Percentiles rank a stretch among this genome's conserved stretches.
Evolutionary conservation across 495 filamentous ascomycete genomes (phyloP).

Genomic region (Cenococcum geophilum): DNA sequence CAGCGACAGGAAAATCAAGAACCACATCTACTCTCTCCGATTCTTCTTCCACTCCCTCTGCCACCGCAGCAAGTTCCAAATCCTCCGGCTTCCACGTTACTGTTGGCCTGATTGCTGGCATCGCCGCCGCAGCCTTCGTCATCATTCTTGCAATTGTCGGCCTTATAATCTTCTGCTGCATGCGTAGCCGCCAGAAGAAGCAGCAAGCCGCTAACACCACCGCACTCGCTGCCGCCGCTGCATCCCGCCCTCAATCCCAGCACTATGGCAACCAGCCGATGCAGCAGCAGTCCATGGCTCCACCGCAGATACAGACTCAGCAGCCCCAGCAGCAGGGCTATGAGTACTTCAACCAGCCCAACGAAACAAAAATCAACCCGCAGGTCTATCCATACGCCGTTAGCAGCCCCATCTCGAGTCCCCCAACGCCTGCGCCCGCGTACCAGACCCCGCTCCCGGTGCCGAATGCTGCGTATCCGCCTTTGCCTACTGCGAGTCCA

Average conservation of each 20-base stretch:
- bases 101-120: constrained; percentile 16
- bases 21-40: not conserved
- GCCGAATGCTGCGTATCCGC: not conserved
- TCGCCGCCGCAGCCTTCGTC: constrained; percentile 15
- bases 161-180: constrained; percentile 21
- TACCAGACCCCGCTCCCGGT: constrained; percentile 22
- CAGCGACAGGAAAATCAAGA: not conserved
- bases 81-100: not conserved
- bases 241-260: constrained; percentile 18
- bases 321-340: constrained; percentile 9
- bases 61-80: constrained; percentile 2
- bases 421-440: constrained; percentile 21
- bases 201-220: constrained; percentile 15
- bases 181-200: constrained; percentile 20
- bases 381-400: constrained; percentile 9
- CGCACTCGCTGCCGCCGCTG: constrained; percentile 16
- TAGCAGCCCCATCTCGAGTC: constrained; percentile 17
- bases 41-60: not conserved
- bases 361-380: constrained; percentile 16
- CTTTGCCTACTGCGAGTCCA: constrained; percentile 19
- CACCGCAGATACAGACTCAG: constrained; percentile 2
- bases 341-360: constrained; percentile 14
- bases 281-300: constrained; percentile 5
- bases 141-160: constrained; percentile 12
- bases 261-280: constrained; percentile 4